Percentiles rank a stretch among this genome's conserved stretches.
Conservation (phyloP, 176 grass and related monocot species). For the Oryza rufipogon region DNA sequence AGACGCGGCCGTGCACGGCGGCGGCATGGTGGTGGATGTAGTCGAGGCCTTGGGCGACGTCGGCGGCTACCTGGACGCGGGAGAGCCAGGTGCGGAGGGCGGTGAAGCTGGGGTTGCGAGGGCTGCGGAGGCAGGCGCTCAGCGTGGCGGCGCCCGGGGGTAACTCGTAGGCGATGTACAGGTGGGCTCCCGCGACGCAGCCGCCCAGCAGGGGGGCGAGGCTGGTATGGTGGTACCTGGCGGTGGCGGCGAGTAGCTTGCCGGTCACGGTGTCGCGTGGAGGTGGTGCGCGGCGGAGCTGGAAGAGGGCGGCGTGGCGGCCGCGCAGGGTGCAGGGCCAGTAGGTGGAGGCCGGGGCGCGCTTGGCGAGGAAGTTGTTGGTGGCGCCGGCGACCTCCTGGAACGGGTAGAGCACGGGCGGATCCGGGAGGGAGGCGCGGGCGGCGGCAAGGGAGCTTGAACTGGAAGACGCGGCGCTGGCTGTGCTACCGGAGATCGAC, state of each 20-base stretch:
- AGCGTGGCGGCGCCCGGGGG: slow-evolving; percentile 46
- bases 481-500: neutral
- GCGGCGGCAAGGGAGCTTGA: slow-evolving; percentile 50
- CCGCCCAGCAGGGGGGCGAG: slow-evolving; percentile 66
- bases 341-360: slow-evolving; percentile 36
- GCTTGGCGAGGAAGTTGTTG: slow-evolving; percentile 79
- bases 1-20: slow-evolving; percentile 55
- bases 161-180: slow-evolving; percentile 76
- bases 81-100: slow-evolving; percentile 61
- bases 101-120: slow-evolving; percentile 49
- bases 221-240: slow-evolving; percentile 60
- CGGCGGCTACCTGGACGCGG: slow-evolving; percentile 57
- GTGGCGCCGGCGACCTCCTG: slow-evolving; percentile 62
- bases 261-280: neutral
- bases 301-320: slow-evolving; percentile 55
- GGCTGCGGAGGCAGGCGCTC: slow-evolving; percentile 58
- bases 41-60: slow-evolving; percentile 67
- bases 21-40: slow-evolving; percentile 69
- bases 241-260: slow-evolving; percentile 37
- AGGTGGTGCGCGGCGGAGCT: slow-evolving; percentile 25
- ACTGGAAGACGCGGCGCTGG: slow-evolving; percentile 24
- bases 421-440: slow-evolving; percentile 47
- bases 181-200: slow-evolving; percentile 51
- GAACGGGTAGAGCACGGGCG: slow-evolving; percentile 60
- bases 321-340: slow-evolving; percentile 72